phyloP scores from a whole-genome alignment of 306 rosid species.

The Phaseolus lunatus region DNA sequence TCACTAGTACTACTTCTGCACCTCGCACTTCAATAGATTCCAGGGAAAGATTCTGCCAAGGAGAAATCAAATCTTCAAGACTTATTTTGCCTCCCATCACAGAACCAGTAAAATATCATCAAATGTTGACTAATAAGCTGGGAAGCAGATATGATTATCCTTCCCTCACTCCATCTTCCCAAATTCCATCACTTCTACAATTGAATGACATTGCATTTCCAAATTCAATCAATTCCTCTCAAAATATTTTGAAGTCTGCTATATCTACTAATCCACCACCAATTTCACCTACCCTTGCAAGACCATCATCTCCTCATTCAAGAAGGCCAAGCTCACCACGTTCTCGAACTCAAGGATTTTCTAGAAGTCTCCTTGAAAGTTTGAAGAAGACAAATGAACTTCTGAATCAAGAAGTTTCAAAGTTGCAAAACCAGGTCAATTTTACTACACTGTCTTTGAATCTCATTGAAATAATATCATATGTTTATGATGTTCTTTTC shows the following conservation, averaged over 20 bases:
- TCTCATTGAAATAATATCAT: slow-evolving; percentile 4
- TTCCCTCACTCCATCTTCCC: slow-evolving; percentile 62
- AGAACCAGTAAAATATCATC: slow-evolving; percentile 72
- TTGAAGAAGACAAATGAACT: slow-evolving; percentile 74
- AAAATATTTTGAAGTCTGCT: slow-evolving; percentile 59
- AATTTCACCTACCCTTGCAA: slow-evolving; percentile 53
- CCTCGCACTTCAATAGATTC: slow-evolving; percentile 65
- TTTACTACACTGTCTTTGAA: slow-evolving; percentile 17
- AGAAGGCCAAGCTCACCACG: slow-evolving; percentile 85
- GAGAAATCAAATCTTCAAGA: slow-evolving; percentile 72
- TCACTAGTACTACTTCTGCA: slow-evolving; percentile 29
- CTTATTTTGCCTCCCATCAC: slow-evolving; percentile 66
- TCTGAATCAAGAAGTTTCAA: slow-evolving; percentile 69
- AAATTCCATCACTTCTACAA: slow-evolving; percentile 68
- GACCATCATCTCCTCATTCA: slow-evolving; percentile 69
- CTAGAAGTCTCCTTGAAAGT: slow-evolving; percentile 81
- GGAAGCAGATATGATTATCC: slow-evolving; percentile 56
- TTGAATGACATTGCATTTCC: slow-evolving; percentile 82
- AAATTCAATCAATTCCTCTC: slow-evolving; percentile 65
- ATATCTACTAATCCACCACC: slow-evolving; percentile 50
- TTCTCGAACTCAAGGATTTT: slow-evolving; percentile 64
- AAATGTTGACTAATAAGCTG: slow-evolving; percentile 58
- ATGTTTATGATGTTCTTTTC: slow-evolving; percentile 41
- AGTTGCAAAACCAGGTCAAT: slow-evolving; percentile 71
- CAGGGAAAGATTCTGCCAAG: slow-evolving; percentile 63